A percentile compares a stretch with the other conserved stretches of the same genome.
phyloP scores from a whole-genome alignment of 2,329 filamentous ascomycete species.

The Aspergillus sp. region DNA sequence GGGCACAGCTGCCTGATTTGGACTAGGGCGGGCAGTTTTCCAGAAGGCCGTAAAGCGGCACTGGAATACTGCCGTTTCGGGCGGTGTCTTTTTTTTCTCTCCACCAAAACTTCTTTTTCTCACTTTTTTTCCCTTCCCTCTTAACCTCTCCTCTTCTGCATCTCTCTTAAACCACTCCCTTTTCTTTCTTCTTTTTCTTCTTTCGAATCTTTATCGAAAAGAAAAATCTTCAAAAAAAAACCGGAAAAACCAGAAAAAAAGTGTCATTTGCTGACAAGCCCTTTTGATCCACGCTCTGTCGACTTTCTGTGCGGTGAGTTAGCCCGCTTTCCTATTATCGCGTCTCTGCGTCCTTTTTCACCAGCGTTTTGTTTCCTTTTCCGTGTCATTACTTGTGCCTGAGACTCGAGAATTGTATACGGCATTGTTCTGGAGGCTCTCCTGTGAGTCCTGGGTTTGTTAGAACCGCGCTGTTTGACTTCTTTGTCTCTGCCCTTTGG shows the following conservation, averaged over 20 bases:
- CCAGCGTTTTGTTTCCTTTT: background rate
- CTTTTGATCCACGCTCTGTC: slow-evolving; percentile 14
- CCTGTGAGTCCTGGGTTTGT: too few relatives aligned
- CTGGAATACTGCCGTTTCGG: slow-evolving; percentile 5
- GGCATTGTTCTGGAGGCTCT: too few relatives aligned
- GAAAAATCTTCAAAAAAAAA: slow-evolving; percentile 32
- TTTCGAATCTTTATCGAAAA: slow-evolving; percentile 30
- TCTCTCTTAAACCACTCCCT: slow-evolving; percentile 13
- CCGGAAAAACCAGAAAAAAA: slow-evolving; percentile 35
- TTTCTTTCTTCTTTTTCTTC: slow-evolving; percentile 21
- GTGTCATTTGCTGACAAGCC: slow-evolving; percentile 2
- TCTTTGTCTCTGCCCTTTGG: too few relatives aligned
- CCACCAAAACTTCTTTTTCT: slow-evolving; percentile 8
- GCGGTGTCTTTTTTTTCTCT: slow-evolving; percentile 10
- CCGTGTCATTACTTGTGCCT: too few relatives aligned
- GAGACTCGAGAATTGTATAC: too few relatives aligned
- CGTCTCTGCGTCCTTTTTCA: background rate
- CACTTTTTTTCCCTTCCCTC: slow-evolving; percentile 19
- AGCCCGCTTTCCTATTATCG: slow-evolving; percentile 9
- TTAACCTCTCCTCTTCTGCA: slow-evolving; percentile 20
- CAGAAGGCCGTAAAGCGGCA: slow-evolving; percentile 18
- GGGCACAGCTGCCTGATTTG: slow-evolving; percentile 6
- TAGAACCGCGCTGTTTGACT: too few relatives aligned
- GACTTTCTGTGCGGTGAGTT: slow-evolving; percentile 28
- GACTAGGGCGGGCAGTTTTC: slow-evolving; percentile 25